Percentiles rank a stretch among this genome's conserved stretches.
Evolutionary conservation across 164 flowering plant genomes (phyloP).

Genomic region (Umbellularia californica): DNA sequence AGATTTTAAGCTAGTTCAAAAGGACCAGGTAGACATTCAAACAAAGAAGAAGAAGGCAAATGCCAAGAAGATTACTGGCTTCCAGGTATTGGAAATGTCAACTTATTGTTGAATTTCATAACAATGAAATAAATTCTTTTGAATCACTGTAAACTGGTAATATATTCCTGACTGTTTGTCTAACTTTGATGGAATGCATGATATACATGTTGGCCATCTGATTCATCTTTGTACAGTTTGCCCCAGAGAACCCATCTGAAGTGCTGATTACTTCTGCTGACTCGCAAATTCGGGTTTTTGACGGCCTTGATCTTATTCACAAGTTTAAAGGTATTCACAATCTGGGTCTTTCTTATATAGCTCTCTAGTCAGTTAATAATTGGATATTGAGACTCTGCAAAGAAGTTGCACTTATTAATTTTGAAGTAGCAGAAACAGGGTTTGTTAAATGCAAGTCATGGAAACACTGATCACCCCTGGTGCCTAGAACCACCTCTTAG

Average conservation of each 20-base stretch:
- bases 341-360: no score
- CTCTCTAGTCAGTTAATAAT: no score
- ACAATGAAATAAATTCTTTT: neutral
- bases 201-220: neutral
- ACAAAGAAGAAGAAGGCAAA: conserved; percentile 53
- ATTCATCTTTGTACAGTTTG: conserved; percentile 41
- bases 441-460: no score
- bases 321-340: conserved; percentile 61
- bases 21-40: conserved; percentile 41
- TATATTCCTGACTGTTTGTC: neutral
- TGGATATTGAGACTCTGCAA: no score
- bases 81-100: conserved; percentile 51
- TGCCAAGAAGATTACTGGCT: conserved; percentile 84
- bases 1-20: conserved; percentile 64
- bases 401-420: no score
- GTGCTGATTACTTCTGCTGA: conserved; percentile 85
- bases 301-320: conserved; percentile 50
- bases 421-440: no score
- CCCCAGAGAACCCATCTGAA: conserved; percentile 67
- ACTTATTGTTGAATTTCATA: neutral
- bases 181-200: no score
- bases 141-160: neutral
- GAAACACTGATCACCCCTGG: no score
- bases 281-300: conserved; percentile 55
- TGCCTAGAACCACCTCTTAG: no score